Evolutionary conservation across 805 yeast species (phyloP).

Genomic region (Barnettozyma wickerhamii): DNA sequence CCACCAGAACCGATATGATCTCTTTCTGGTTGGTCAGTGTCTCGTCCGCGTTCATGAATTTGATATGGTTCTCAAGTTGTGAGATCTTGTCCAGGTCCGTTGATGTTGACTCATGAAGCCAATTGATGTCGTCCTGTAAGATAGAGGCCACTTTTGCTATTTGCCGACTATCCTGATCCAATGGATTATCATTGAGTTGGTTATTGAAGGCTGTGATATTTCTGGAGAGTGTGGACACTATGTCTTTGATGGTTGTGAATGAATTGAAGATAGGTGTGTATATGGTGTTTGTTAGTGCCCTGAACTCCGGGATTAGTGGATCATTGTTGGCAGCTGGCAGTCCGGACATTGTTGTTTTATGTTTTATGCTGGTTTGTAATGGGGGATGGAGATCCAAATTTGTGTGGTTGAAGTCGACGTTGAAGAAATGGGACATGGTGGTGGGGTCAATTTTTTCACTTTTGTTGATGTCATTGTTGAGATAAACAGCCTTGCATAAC

Average conservation of each 20-base stretch:
- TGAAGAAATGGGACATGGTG: too few relatives aligned
- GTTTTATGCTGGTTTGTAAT: too few relatives aligned
- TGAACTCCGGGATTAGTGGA: constrained; percentile 4
- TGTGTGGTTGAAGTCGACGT: too few relatives aligned
- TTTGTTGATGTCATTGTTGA: too few relatives aligned
- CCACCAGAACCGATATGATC: constrained; percentile 8
- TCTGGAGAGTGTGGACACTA: background rate
- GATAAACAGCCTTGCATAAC: too few relatives aligned
- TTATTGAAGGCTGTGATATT: background rate
- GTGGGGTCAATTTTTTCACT: too few relatives aligned
- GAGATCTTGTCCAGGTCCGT: constrained; percentile 3
- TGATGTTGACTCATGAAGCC: constrained; percentile 7
- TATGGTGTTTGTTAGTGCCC: constrained; percentile 5
- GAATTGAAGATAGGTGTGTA: constrained; percentile 8
- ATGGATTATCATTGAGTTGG: too few relatives aligned
- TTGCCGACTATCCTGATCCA: background rate
- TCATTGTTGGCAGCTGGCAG: constrained; percentile 9
- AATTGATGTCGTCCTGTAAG: constrained; percentile 6
- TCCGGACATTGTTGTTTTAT: background rate
- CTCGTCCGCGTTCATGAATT: constrained; percentile 11
- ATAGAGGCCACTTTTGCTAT: background rate
- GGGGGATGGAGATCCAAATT: too few relatives aligned
- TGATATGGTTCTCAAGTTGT: constrained; percentile 7
- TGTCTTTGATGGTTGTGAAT: constrained; percentile 4
- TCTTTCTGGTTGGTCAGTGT: constrained; percentile 9